Base-by-base conservation (phyloP, 108 stramenopile species). In the Parmales sp. region DNA sequence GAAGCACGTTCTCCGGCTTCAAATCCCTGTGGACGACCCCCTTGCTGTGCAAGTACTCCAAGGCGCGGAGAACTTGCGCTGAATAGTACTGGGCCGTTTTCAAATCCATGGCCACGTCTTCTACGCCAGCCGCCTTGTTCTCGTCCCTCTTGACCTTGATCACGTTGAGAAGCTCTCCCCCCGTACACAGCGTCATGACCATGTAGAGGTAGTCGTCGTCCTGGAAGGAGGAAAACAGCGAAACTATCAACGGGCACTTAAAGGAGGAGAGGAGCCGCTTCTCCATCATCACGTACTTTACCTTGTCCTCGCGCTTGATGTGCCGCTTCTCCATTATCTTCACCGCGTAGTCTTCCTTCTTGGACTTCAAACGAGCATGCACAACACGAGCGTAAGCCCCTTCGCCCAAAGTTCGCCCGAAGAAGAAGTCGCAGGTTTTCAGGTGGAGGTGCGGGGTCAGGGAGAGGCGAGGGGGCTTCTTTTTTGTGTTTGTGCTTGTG, bases 1-100 rank as follows among this genome's bases (percentile, higher is more conserved):
- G 44, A 38, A 83, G 74, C 9, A 83, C 78, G 54, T 83, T 83
- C 11, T 77, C 44, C 16, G 82, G 82, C 38, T 85, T 83, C 34
- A 84, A 37, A 37, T 84, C 83, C 0, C 81, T 43, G 66, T 85
- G 82, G 69, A 83, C 76, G n/a, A 85, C 64, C n/a, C 78, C 76
- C 60, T 79, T 41, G 29, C 68, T 46, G 46, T 83, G 84, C 11
- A 85, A 72, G 51, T 83, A 78, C 31, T 68, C 38, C 22, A 83
- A 39, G 18, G 75, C 82, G 20, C 80, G 37, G 0, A 66, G 75
- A 23, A 82, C 70, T 45, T 80, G 80, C 7, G 80, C 82, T 6
- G 65, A 51, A 45, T 82, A 82, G 39, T 80, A 80, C 25, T 28
- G 29, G 6, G 69, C n/a, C n/a, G n/a, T n/a, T n/a, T n/a, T n/a